phyloP scores from a whole-genome alignment of 2,329 filamentous ascomycete genomes.

The Fusarium chuoi region DNA sequence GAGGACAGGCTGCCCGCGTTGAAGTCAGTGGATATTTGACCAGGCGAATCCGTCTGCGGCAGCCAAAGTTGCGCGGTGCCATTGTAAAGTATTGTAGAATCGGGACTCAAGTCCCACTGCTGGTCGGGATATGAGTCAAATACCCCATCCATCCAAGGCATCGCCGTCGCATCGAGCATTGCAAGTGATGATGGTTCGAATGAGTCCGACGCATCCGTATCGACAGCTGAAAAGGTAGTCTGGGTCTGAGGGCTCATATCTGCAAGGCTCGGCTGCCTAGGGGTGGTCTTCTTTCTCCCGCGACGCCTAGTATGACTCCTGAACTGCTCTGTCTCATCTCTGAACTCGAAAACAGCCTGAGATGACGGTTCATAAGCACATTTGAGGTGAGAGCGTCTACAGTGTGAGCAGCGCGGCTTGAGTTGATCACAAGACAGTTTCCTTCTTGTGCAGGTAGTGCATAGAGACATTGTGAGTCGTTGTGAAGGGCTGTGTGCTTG shows the following conservation, averaged over 20 bases:
- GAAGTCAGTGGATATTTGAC: background rate
- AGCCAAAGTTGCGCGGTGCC: too few relatives aligned
- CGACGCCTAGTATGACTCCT: background rate
- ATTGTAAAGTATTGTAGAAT: too few relatives aligned
- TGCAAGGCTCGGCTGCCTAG: rapidly evolving
- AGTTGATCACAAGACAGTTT: background rate
- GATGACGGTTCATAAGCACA: background rate
- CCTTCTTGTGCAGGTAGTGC: background rate
- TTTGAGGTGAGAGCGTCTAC: background rate
- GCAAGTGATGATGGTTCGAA: background rate
- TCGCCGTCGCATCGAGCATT: background rate
- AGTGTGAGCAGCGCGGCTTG: rapidly evolving
- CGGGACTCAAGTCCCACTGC: background rate
- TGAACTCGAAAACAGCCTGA: background rate
- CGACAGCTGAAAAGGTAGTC: rapidly evolving
- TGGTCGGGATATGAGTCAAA: background rate
- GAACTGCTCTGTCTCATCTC: background rate
- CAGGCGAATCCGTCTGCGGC: too few relatives aligned
- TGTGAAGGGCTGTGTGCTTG: background rate
- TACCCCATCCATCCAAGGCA: background rate
- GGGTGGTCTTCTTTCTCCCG: rapidly evolving
- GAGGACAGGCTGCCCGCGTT: background rate
- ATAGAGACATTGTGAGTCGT: background rate
- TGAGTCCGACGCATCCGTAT: rapidly evolving
- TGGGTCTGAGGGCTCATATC: background rate